A percentile compares a stretch with the other conserved stretches of the same genome.
Evolutionary conservation across 257 asterid genomes (phyloP).

Genomic region (Solanum habrochaites): DNA sequence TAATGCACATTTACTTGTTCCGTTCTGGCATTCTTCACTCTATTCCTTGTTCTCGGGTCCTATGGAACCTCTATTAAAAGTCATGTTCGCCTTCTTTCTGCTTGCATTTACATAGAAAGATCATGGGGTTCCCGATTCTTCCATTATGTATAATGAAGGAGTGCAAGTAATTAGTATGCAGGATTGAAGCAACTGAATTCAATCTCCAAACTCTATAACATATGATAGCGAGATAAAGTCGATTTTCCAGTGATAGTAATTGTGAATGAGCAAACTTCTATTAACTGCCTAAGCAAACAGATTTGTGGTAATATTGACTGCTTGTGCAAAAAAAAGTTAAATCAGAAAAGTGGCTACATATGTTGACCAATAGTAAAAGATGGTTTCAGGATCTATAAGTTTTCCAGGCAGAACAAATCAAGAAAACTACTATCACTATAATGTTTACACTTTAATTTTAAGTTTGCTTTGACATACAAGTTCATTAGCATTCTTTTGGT

Average conservation of each 20-base stretch:
- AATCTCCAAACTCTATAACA: no score
- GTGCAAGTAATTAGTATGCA: no score
- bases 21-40: no score
- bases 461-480: neutral
- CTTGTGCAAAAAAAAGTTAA: neutral
- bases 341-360: neutral
- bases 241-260: neutral
- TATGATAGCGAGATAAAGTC: no score
- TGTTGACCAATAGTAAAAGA: neutral
- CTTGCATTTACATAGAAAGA: no score
- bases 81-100: no score
- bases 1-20: no score
- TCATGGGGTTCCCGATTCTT: no score
- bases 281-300: neutral
- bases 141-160: no score
- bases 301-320: neutral
- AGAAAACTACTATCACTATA: neutral
- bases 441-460: neutral
- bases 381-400: neutral
- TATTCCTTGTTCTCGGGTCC: no score
- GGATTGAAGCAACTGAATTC: no score
- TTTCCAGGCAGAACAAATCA: neutral
- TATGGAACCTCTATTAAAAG: no score
- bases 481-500: neutral
- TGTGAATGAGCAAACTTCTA: neutral